Evolutionary conservation across 2,329 filamentous ascomycete genomes (phyloP).

Genomic region (Colletotrichum trifolii): DNA sequence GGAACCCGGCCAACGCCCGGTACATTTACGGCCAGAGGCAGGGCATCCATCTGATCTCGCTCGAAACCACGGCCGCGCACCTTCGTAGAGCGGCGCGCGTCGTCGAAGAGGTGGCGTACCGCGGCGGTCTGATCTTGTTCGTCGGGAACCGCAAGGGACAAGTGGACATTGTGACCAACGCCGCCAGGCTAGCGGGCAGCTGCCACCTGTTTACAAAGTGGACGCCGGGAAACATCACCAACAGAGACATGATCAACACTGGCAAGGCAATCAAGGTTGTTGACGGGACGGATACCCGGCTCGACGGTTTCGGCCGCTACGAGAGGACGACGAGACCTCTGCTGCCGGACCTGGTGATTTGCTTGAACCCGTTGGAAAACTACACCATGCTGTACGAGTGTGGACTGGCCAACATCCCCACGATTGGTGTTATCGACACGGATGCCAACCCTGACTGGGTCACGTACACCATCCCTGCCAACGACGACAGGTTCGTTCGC

Average conservation of each 20-base stretch:
- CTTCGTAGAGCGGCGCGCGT: conserved; percentile 93
- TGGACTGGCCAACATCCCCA: conserved; percentile 86
- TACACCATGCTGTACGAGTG: conserved; percentile 92
- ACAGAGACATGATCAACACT: conserved; percentile 88
- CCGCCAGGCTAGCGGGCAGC: conserved; percentile 79
- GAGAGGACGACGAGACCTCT: conserved; percentile 73
- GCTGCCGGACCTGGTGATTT: conserved; percentile 90
- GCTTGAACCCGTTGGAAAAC: conserved; percentile 93
- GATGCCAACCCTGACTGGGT: conserved; percentile 93
- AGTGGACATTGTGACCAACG: conserved; percentile 81
- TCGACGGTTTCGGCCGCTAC: conserved; percentile 73
- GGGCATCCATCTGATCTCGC: conserved; percentile 91
- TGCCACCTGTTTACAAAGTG: conserved; percentile 94
- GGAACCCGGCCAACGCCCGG: conserved; percentile 93
- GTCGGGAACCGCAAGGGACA: conserved; percentile 89
- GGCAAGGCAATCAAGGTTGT: conserved; percentile 78
- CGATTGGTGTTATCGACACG: conserved; percentile 94
- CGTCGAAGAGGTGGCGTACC: conserved; percentile 85
- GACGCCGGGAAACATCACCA: conserved; percentile 92
- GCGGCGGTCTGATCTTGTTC: conserved; percentile 88
- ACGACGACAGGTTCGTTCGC: conserved; percentile 85
- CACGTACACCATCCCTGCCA: conserved; percentile 95
- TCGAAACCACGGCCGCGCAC: conserved; percentile 89
- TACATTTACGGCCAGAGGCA: conserved; percentile 94
- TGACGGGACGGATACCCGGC: conserved; percentile 74